Base-by-base conservation (phyloP, 176 grass and related monocot genomes). In the Pontederia paniculata region DNA sequence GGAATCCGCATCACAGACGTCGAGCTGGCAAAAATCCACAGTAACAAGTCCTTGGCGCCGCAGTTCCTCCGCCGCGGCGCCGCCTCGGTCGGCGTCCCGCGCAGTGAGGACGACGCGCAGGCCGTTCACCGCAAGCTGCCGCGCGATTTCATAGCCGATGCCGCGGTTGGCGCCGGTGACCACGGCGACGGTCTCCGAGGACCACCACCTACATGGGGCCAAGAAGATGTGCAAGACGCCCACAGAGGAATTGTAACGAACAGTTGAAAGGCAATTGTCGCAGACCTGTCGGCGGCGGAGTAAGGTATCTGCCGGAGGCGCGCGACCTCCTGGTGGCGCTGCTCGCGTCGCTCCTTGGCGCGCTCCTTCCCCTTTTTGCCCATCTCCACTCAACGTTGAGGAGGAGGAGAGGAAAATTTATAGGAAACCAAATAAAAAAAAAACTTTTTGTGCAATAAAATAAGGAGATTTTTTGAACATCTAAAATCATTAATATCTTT, bases 101-200 rank as follows among this genome's bases (percentile, higher is more conserved):
- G 83, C 76, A 65, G 80, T 65, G 66, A 98, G 80, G 23, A 98
- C 65, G 57, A 98, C 86, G 67, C 85, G 73, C 31, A 97, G 60
- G 11, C 83, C 77, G 41, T 97, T 74, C 31, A 12, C 20, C 23
- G 86, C 80, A 57, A 90, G 80, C 75, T 88, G 80, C 22, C 62
- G 80, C 10, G 80, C 80, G 43, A 76, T 78, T 76, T 88, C 93
- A 70, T 76, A 98, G 18, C 86, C 93, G 51, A 91, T 88, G 42
- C 86, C 93, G 15, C 80, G 72, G 66, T 81, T 98, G 12, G 83
- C 86, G 46, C 86, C 86, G 15, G 93, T 91, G 8, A 98, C 86
- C 52, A 88, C 77, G 42, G 83, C 83, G 44, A 84, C 77, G 8
- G 80, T 82, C 65, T 80, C 66, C 69, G 15, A 21, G 52, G 68